Base-by-base conservation (phyloP, 768 basidiomycete species). In the Crucibulum laeve region DNA sequence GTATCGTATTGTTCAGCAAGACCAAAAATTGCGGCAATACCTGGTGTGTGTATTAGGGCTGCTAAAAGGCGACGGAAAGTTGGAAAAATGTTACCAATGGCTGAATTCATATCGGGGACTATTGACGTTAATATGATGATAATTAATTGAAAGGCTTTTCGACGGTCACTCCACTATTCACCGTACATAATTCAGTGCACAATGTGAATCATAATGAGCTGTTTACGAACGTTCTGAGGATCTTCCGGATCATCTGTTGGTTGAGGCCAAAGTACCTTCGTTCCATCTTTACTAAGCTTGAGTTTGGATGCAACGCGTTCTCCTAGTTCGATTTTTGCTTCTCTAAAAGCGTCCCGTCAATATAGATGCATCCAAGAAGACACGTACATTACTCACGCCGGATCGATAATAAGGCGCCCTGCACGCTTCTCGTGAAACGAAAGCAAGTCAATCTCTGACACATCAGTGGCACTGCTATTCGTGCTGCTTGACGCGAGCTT, bases 191-290 rank as follows among this genome's bases (percentile, higher is more conserved):
- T n/a, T n/a, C n/a, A n/a, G n/a, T n/a, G n/a, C n/a, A n/a, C n/a
- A n/a, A n/a, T n/a, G n/a, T n/a, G n/a, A n/a, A n/a, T n/a, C n/a
- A n/a, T n/a, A n/a, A n/a, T n/a, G n/a, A n/a, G n/a, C n/a, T n/a
- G n/a, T n/a, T n/a, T n/a, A n/a, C n/a, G n/a, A n/a, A n/a, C n/a
- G 51, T 81, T 82, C 61, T 82, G 81, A 14, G 82, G 82, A 52
- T 85, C 82, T 17, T 73, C 62, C 0, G 74, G 72, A 37, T 77
- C 70, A 39, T 83, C 76, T 1, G 74, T 71, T 1, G 83, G 82
- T 51, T 84, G 83, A n/a, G 84, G 84, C 80, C 82, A 85, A 0
- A 87, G 69, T 8, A 85, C 73, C 39, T 71, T 79, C 14, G 65
- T 73, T 0, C 82, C 82, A 43, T 82, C 78, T 13, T 52, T 46